Percentiles rank a stretch among this genome's conserved stretches.
Evolutionary conservation across 768 basidiomycete species (phyloP).

Genomic region (Clavaria fumosa): DNA sequence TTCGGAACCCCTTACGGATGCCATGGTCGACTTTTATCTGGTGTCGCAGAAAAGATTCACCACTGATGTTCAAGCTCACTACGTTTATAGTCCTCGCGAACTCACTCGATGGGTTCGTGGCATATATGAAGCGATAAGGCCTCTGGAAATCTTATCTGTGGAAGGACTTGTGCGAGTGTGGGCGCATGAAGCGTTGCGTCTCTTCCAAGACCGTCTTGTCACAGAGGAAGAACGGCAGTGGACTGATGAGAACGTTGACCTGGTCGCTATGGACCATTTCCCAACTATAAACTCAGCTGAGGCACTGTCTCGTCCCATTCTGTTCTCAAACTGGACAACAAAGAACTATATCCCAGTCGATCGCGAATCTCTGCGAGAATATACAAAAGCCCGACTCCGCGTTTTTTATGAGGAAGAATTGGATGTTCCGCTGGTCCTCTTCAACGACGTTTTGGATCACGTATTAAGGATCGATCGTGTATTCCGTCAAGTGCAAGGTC

Average conservation of each 20-base stretch:
- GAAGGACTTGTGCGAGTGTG: conserved; percentile 94
- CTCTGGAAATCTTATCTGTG: conserved; percentile 82
- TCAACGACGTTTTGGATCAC: conserved; percentile 97
- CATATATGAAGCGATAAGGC: conserved; percentile 91
- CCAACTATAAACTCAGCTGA: conserved; percentile 81
- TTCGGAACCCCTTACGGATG: conserved; percentile 86
- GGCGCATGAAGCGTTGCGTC: conserved; percentile 93
- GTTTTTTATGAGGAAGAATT: conserved; percentile 99
- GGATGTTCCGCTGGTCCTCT: conserved; percentile 92
- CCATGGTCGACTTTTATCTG: conserved; percentile 94
- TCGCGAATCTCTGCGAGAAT: conserved; percentile 83
- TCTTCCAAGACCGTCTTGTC: conserved; percentile 96
- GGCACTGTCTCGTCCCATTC: conserved; percentile 75
- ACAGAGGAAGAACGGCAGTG: conserved; percentile 83
- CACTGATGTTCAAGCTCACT: conserved; percentile 94
- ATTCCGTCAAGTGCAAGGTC: conserved; percentile 96
- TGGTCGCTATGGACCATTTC: conserved; percentile 77
- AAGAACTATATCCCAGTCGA: conserved; percentile 94
- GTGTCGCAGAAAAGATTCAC: conserved; percentile 92
- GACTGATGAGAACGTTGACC: conserved; percentile 90
- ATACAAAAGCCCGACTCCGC: conserved; percentile 88
- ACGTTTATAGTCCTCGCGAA: conserved; percentile 98
- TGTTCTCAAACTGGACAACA: conserved; percentile 99
- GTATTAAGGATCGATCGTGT: conserved; percentile 96
- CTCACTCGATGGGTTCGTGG: conserved; percentile 96